Percentiles rank a stretch among this genome's conserved stretches.
These are phyloP conservation scores for Pseudogymnoascus sp. DNA, from an alignment of 2,329 filamentous ascomycete species.

Conservation along the genomic window DNA sequence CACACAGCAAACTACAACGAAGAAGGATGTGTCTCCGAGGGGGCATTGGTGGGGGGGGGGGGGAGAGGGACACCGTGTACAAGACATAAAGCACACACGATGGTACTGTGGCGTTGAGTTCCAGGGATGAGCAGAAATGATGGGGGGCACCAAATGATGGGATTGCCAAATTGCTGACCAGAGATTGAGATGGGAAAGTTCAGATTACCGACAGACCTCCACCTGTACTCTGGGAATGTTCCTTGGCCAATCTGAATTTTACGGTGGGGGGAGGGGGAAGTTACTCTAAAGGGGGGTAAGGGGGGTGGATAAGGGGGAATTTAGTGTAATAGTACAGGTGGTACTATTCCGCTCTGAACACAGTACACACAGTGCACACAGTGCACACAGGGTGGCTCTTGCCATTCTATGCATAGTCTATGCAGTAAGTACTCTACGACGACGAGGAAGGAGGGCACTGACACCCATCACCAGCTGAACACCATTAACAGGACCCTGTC, in stretches of 20 bases:
- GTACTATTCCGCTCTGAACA: neutral
- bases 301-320: neutral
- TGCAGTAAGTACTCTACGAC: neutral
- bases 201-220: neutral
- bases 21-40: neutral
- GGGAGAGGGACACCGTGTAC: neutral
- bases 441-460: neutral
- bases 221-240: neutral
- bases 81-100: neutral
- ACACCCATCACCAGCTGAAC: conserved; percentile 1
- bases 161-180: neutral
- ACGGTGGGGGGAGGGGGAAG: neutral
- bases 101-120: neutral
- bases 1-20: neutral
- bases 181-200: conserved; percentile 1
- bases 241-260: neutral
- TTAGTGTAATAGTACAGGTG: neutral
- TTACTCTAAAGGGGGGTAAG: neutral
- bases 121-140: neutral
- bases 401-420: neutral
- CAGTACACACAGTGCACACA: conserved; percentile 5
- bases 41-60: neutral
- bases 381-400: neutral
- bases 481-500: neutral
- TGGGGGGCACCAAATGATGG: neutral